Percentiles rank a stretch among this genome's conserved stretches.
Conservation (phyloP, 441 rosid genomes). For the Populus hybrid region DNA sequence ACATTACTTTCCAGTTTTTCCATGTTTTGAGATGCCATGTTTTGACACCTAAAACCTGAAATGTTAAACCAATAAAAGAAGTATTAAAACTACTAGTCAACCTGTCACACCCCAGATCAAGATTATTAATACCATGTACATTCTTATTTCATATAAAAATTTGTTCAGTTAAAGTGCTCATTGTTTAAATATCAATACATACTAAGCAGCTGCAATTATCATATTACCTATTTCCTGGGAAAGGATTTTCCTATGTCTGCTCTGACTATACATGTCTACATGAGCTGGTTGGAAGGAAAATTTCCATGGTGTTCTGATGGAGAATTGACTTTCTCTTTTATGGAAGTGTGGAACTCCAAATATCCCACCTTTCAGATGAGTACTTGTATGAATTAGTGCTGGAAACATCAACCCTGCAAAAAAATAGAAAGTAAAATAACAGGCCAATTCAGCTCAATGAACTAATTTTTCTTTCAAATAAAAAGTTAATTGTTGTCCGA, state of each 20-base stretch:
- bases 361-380: conserved; percentile 32
- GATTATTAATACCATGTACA: not conserved
- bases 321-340: conserved; percentile 22
- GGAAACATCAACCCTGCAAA: conserved; percentile 36
- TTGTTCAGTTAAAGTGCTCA: not conserved
- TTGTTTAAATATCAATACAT: not conserved
- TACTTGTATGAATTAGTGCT: conserved; percentile 26
- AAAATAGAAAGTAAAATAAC: not conserved
- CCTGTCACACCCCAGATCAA: conserved; percentile 2
- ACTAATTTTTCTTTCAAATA: not conserved
- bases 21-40: conserved; percentile 35
- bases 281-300: conserved; percentile 22
- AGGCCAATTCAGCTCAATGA: not conserved
- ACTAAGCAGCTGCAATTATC: not conserved
- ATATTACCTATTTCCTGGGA: conserved; percentile 14
- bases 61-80: conserved; percentile 18
- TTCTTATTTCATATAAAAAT: not conserved
- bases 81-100: conserved; percentile 8
- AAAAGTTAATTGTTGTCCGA: not conserved
- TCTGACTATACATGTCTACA: conserved; percentile 8
- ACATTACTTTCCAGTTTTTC: conserved; percentile 30
- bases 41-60: conserved; percentile 46
- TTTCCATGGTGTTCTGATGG: conserved; percentile 16
- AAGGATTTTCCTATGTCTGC: conserved; percentile 15
- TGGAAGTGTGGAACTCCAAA: conserved; percentile 30